Conservation (phyloP, 1,139 yeast species). For the Blastobotrys illinoisensis region DNA sequence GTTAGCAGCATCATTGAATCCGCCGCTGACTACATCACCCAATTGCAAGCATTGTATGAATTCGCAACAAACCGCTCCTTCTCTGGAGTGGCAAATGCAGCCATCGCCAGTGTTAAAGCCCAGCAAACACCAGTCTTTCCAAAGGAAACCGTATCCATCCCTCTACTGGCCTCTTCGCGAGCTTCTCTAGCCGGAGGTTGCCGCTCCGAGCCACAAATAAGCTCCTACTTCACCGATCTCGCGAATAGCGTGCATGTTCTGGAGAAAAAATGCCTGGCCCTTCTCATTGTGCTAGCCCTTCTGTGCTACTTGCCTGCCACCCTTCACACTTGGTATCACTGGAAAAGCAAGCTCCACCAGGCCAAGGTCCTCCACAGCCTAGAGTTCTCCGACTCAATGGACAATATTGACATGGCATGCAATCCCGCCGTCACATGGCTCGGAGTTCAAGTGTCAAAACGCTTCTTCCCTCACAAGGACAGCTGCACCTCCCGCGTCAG, state of each 20-base stretch:
- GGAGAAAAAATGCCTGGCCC: slow-evolving; percentile 8
- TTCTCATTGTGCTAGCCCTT: slow-evolving; percentile 13
- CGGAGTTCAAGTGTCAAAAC: slow-evolving; percentile 2
- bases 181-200: neutral
- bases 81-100: neutral
- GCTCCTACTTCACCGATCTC: neutral
- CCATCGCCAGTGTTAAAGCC: neutral
- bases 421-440: slow-evolving; percentile 7
- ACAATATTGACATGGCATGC: slow-evolving; percentile 10
- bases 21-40: neutral
- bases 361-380: slow-evolving; percentile 14
- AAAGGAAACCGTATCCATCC: neutral
- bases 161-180: neutral
- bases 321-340: slow-evolving; percentile 14
- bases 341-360: slow-evolving; percentile 14
- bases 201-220: slow-evolving; percentile 1
- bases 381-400: slow-evolving; percentile 16
- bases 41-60: neutral
- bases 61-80: neutral
- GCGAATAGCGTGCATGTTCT: neutral
- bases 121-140: neutral
- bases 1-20: neutral
- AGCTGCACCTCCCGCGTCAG: slow-evolving; percentile 1
- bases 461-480: neutral
- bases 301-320: slow-evolving; percentile 8